Conservation (phyloP, 1,139 yeast genomes). For the Scheffersomyces titani region DNA sequence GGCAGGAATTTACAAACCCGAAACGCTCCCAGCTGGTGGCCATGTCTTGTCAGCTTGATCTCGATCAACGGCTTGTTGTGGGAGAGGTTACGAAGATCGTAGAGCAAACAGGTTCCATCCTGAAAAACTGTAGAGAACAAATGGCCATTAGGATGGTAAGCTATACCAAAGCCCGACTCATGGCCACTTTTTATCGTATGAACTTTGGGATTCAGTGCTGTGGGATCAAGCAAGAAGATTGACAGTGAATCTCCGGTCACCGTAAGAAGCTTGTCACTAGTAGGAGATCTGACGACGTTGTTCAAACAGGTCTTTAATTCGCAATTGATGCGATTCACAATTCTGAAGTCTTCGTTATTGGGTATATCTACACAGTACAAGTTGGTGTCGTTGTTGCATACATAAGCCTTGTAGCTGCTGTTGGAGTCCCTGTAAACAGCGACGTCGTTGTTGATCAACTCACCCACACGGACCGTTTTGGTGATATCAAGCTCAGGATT, state of each 20-base stretch:
- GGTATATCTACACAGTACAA: conserved; percentile 65
- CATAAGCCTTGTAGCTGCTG: conserved; percentile 53
- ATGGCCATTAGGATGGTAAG: conserved; percentile 72
- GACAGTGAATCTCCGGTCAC: conserved; percentile 45
- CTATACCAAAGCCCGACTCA: conserved; percentile 82
- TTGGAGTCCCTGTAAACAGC: conserved; percentile 46
- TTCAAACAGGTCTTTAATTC: conserved; percentile 43
- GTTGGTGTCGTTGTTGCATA: conserved; percentile 81
- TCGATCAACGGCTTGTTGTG: conserved; percentile 47
- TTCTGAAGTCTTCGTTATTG: conserved; percentile 44
- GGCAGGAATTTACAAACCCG: conserved; percentile 68
- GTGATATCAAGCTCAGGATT: conserved; percentile 48
- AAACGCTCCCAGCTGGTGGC: conserved; percentile 62
- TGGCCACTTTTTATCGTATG: conserved; percentile 52
- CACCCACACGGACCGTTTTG: conserved; percentile 65
- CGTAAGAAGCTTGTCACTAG: conserved; percentile 29
- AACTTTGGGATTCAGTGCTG: conserved; percentile 19
- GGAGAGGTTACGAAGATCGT: conserved; percentile 65
- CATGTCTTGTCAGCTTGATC: conserved; percentile 59
- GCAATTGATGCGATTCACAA: conserved; percentile 33
- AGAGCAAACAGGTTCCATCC: conserved; percentile 76
- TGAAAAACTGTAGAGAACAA: conserved; percentile 82
- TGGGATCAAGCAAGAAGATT: conserved; percentile 40
- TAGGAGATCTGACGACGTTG: conserved; percentile 37
- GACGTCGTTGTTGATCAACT: conserved; percentile 83